Conservation (phyloP, 1,284 basidiomycete species). For the Stygiomarasmius scandens region DNA sequence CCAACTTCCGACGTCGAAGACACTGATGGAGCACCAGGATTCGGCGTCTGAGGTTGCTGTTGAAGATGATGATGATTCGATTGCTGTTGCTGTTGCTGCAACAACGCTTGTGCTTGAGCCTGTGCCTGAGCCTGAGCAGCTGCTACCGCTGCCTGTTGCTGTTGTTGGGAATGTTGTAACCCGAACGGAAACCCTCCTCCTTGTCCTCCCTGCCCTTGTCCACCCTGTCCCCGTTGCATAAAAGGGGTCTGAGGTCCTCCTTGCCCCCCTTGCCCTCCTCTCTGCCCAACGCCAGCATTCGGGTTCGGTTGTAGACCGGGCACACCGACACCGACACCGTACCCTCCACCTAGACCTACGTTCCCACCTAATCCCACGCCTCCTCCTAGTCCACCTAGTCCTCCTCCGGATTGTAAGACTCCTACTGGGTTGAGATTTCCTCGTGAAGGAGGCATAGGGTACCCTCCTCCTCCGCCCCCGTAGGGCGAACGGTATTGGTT, state of each 20-base stretch:
- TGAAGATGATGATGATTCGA: no score
- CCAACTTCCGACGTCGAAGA: slow-evolving; percentile 73
- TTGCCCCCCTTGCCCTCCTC: not conserved
- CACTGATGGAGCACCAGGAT: slow-evolving; percentile 52
- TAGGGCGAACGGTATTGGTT: slow-evolving; percentile 60
- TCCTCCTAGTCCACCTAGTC: not conserved
- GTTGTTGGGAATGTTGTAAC: not conserved
- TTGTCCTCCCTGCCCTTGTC: no score
- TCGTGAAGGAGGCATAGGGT: no score
- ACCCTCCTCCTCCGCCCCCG: no score
- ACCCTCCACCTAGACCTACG: not conserved
- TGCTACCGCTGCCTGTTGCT: not conserved
- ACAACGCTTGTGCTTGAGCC: no score
- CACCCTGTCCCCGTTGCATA: no score
- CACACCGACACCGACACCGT: no score
- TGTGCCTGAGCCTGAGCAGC: no score
- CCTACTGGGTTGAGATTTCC: slow-evolving; percentile 47
- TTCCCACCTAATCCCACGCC: not conserved
- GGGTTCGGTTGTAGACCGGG: no score
- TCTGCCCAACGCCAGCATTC: not conserved
- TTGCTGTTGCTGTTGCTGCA: no score
- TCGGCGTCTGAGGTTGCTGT: slow-evolving; percentile 9
- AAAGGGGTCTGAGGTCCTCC: no score
- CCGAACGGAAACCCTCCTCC: no score
- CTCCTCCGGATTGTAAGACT: slow-evolving; percentile 53